Evolutionary conservation across 768 basidiomycete genomes (phyloP).

Genomic region (Tephrocybe sp.): DNA sequence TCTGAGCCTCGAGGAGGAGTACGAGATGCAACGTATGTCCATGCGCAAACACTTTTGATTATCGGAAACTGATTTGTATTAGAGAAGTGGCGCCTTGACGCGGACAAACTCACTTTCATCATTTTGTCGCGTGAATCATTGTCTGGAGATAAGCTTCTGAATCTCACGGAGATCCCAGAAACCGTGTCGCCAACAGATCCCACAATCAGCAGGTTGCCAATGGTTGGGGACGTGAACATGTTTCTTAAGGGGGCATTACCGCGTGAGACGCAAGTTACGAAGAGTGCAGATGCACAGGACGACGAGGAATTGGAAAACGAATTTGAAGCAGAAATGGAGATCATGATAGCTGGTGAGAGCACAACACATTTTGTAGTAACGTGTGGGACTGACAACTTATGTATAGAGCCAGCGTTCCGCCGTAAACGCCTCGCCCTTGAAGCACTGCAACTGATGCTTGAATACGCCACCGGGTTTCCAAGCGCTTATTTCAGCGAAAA

Average conservation of each 20-base stretch:
- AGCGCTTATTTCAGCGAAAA: conserved; percentile 20
- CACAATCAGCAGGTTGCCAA: conserved; percentile 41
- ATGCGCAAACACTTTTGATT: background rate
- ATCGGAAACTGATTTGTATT: background rate
- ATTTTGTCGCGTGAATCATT: conserved; percentile 52
- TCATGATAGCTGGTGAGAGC: conserved; percentile 87
- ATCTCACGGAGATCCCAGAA: conserved; percentile 1
- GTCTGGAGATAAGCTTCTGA: conserved; percentile 9
- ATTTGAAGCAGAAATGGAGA: conserved; percentile 81
- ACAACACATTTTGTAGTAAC: background rate
- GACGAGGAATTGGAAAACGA: conserved; percentile 37
- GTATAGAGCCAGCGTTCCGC: conserved; percentile 62
- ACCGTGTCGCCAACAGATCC: conserved; percentile 30
- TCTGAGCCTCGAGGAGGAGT: conserved; percentile 76
- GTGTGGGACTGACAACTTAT: background rate
- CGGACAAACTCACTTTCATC: conserved; percentile 93
- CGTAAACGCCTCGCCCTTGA: conserved; percentile 66
- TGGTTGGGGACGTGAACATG: conserved; percentile 93
- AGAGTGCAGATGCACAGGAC: conserved; percentile 18
- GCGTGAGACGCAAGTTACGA: background rate
- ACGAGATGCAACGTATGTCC: conserved; percentile 80
- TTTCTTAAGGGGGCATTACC: conserved; percentile 65
- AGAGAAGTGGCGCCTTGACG: conserved; percentile 87
- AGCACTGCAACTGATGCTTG: conserved; percentile 64
- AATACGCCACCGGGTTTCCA: conserved; percentile 59